Evolutionary conservation across 495 filamentous ascomycete genomes (phyloP).

Genomic region (Margaritispora aquatica): DNA sequence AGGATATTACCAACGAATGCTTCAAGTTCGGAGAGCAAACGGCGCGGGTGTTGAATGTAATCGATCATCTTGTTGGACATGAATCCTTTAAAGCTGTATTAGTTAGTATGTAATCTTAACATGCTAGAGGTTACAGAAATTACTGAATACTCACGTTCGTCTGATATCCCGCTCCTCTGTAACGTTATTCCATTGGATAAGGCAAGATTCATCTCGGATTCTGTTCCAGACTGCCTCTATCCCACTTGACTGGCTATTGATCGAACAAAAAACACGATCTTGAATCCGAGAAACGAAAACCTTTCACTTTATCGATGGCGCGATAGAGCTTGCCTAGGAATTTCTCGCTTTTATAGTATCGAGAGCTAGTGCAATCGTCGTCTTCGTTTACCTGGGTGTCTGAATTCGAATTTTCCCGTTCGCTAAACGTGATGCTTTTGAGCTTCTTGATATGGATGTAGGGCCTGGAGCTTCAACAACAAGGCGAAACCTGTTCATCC

Average conservation of each 20-base stretch:
- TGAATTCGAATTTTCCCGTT: conserved; percentile 10
- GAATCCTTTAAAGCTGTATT: conserved; percentile 56
- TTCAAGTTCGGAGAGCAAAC: conserved; percentile 63
- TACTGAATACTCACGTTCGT: conserved; percentile 38
- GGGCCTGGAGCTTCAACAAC: conserved; percentile 68
- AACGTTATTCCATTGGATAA: conserved; percentile 25
- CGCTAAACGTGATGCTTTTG: not conserved
- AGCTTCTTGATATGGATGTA: conserved; percentile 42
- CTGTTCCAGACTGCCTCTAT: conserved; percentile 41
- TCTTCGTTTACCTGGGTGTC: conserved; percentile 51
- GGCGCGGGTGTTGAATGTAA: conserved; percentile 50
- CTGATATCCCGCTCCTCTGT: conserved; percentile 41
- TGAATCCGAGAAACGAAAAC: conserved; percentile 59
- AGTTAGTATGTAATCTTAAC: too few species aligned
- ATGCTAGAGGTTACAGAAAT: not conserved
- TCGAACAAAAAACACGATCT: conserved; percentile 21
- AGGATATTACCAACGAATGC: conserved; percentile 70
- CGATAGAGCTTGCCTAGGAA: conserved; percentile 69
- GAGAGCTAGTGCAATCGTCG: conserved; percentile 35
- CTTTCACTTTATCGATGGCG: conserved; percentile 62
- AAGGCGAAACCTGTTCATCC: conserved; percentile 36
- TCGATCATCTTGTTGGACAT: conserved; percentile 49
- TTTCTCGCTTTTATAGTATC: conserved; percentile 64
- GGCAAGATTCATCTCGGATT: conserved; percentile 26
- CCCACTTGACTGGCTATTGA: conserved; percentile 24